Evolutionary conservation across 371 early-diverging fungal genomes (phyloP).

Genomic region (Funneliformis caledonium): DNA sequence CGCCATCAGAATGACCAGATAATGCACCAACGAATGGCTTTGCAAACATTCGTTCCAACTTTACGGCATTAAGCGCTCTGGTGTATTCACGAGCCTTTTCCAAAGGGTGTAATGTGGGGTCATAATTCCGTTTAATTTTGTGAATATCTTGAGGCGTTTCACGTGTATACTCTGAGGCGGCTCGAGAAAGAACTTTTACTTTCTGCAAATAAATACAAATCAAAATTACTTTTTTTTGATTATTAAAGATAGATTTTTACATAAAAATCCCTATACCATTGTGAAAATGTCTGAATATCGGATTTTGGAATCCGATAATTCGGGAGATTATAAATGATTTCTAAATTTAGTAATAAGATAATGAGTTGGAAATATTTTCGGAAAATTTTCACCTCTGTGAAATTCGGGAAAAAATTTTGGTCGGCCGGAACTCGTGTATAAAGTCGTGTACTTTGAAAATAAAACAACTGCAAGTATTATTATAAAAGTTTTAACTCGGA

Average conservation of each 20-base stretch:
- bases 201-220: slow-evolving; percentile 61
- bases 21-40: slow-evolving; percentile 97
- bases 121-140: slow-evolving; percentile 90
- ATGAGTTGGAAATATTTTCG: too few relatives aligned
- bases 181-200: slow-evolving; percentile 89
- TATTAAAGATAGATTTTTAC: background rate
- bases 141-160: slow-evolving; percentile 88
- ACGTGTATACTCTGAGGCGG: slow-evolving; percentile 77
- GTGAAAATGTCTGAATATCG: too few relatives aligned
- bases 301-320: too few relatives aligned
- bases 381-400: too few relatives aligned
- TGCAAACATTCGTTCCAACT: slow-evolving; percentile 97
- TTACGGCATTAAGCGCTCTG: slow-evolving; percentile 95
- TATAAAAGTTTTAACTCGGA: too few relatives aligned
- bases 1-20: slow-evolving; percentile 95
- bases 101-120: slow-evolving; percentile 93
- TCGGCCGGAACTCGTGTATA: too few relatives aligned
- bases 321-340: too few relatives aligned
- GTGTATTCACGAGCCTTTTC: slow-evolving; percentile 97
- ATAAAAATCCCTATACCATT: too few relatives aligned
- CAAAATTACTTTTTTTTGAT: background rate
- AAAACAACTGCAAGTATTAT: too few relatives aligned
- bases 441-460: too few relatives aligned
- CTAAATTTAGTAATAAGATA: too few relatives aligned
- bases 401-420: too few relatives aligned